phyloP scores from a whole-genome alignment of 768 basidiomycete species.

The Terana coerulea region DNA sequence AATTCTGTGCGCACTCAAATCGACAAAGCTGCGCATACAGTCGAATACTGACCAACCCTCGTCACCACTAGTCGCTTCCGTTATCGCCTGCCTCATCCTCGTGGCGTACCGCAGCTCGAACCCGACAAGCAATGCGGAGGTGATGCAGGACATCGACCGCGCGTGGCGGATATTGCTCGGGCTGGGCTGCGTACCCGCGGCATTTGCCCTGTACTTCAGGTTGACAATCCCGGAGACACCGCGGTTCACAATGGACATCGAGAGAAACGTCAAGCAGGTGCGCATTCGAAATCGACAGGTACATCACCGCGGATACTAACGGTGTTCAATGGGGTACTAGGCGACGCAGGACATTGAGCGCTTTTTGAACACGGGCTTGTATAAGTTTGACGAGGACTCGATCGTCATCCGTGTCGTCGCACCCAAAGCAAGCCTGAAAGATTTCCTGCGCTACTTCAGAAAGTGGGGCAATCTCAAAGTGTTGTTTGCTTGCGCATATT shows the following conservation, averaged over 20 bases:
- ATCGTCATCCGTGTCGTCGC: slow-evolving; percentile 48
- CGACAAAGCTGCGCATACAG: too few species aligned
- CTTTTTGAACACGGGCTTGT: slow-evolving; percentile 51
- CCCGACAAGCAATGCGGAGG: slow-evolving; percentile 4
- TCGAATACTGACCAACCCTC: too few species aligned
- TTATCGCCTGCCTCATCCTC: slow-evolving; percentile 63
- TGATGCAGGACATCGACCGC: slow-evolving; percentile 57
- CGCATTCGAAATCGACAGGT: too few species aligned
- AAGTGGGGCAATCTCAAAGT: slow-evolving; percentile 70
- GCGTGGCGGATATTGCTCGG: slow-evolving; percentile 89
- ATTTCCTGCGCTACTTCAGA: slow-evolving; percentile 64
- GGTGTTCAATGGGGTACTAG: too few species aligned
- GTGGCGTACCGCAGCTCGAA: slow-evolving; percentile 56
- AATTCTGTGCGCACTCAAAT: slow-evolving; percentile 49
- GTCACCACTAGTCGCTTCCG: slow-evolving; percentile 47
- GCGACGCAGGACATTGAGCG: slow-evolving; percentile 70
- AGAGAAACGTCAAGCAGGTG: slow-evolving; percentile 67
- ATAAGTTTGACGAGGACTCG: slow-evolving; percentile 50
- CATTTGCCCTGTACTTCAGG: slow-evolving; percentile 85
- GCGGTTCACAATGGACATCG: slow-evolving; percentile 89
- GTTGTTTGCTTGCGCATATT: slow-evolving; percentile 72
- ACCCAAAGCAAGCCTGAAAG: slow-evolving; percentile 59
- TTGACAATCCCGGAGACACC: slow-evolving; percentile 92
- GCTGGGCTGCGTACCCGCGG: slow-evolving; percentile 78
- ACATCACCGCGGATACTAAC: too few species aligned